Evolutionary conservation across 148 eudicot species (phyloP).

Genomic region (Rhododendron ovatum): DNA sequence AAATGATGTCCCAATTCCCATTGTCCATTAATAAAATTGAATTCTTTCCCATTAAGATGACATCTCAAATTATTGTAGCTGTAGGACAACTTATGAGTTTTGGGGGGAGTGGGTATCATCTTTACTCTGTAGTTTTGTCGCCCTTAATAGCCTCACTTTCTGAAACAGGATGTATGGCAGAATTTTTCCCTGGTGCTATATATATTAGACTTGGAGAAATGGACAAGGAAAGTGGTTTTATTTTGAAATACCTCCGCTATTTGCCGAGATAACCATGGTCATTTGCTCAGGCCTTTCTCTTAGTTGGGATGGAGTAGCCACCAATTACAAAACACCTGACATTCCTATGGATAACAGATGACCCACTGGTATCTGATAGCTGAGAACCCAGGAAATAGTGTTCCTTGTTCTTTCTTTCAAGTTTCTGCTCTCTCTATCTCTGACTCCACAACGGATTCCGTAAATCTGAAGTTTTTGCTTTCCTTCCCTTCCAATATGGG

Average conservation of each 20-base stretch:
- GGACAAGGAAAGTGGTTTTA: background rate
- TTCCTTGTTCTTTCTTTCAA: background rate
- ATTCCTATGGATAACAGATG: background rate
- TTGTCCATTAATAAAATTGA: background rate
- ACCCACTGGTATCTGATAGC: background rate
- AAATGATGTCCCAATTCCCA: background rate
- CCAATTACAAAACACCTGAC: background rate
- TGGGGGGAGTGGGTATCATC: background rate
- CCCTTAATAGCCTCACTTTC: background rate
- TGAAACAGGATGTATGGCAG: background rate
- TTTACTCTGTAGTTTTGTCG: background rate
- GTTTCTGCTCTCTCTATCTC: background rate
- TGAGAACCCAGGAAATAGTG: background rate
- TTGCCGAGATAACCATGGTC: background rate
- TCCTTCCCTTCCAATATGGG: background rate
- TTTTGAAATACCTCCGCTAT: background rate
- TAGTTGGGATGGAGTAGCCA: background rate
- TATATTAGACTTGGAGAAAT: background rate
- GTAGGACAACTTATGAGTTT: background rate
- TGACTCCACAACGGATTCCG: background rate
- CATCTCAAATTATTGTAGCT: background rate
- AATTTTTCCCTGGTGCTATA: background rate
- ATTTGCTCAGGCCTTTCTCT: background rate
- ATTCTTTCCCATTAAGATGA: background rate
- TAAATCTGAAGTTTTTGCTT: background rate